phyloP scores from a whole-genome alignment of 495 filamentous ascomycete genomes.

The Friedmanniomyces simplex region DNA sequence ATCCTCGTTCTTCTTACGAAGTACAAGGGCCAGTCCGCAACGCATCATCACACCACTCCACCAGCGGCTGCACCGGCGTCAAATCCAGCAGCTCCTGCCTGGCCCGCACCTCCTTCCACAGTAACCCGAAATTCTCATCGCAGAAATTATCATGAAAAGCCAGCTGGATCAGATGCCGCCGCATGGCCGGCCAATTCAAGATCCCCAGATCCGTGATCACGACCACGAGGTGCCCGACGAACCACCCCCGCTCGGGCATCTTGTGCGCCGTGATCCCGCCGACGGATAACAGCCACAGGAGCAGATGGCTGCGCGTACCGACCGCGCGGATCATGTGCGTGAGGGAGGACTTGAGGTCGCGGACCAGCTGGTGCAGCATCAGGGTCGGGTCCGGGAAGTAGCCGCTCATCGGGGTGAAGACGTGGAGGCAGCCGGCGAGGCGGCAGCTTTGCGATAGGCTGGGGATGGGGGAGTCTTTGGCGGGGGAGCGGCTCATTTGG shows the following conservation, averaged over 20 bases:
- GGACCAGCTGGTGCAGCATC: conserved; percentile 15
- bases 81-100: conserved; percentile 3
- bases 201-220: conserved; percentile 14
- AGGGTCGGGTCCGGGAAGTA: conserved; percentile 19
- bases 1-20: neutral
- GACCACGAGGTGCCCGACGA: conserved; percentile 13
- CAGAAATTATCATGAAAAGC: conserved; percentile 17
- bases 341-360: conserved; percentile 13
- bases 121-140: neutral
- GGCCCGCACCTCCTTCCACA: conserved; percentile 7
- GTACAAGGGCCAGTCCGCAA: neutral
- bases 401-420: conserved; percentile 12
- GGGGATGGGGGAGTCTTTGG: conserved; percentile 7
- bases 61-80: neutral
- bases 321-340: conserved; percentile 3
- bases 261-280: conserved; percentile 13
- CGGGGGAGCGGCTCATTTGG: neutral
- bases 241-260: conserved; percentile 19
- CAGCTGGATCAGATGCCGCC: conserved; percentile 4
- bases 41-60: neutral
- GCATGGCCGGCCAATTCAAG: conserved; percentile 4
- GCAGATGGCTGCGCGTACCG: conserved; percentile 5
- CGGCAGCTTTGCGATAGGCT: conserved; percentile 10
- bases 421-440: conserved; percentile 9
- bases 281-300: conserved; percentile 17